A percentile compares a stretch with the other conserved stretches of the same genome.
These are phyloP conservation scores for Capsicum pubescens DNA, from an alignment of 257 asterid genomes.

Conservation along the genomic window DNA sequence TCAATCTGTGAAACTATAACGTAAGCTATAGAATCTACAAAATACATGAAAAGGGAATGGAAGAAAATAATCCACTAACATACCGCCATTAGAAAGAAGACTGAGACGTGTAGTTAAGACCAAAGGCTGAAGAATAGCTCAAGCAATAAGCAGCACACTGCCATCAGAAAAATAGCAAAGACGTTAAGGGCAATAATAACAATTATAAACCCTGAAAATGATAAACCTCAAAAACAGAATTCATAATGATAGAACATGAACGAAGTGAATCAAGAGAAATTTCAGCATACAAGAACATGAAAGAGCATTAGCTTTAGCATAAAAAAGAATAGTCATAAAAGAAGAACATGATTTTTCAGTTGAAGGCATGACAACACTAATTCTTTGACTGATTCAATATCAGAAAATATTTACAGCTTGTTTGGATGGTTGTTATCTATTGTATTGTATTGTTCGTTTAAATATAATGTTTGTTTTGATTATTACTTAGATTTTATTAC, in stretches of 20 bases:
- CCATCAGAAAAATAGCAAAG: background rate
- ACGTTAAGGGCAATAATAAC: background rate
- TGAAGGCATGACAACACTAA: background rate
- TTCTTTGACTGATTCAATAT: background rate
- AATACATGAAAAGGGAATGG: background rate
- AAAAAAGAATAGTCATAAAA: background rate
- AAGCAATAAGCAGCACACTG: background rate
- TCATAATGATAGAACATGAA: background rate
- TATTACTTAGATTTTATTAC: too few species aligned
- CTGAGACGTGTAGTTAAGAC: background rate
- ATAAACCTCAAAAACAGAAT: background rate
- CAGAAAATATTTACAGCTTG: background rate
- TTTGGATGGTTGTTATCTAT: too few species aligned
- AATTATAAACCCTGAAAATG: background rate
- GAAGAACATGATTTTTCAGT: background rate
- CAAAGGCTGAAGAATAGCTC: background rate
- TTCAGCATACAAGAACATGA: background rate
- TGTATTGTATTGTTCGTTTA: too few species aligned
- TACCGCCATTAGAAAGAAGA: conserved; percentile 27
- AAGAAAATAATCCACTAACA: background rate
- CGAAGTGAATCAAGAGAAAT: background rate
- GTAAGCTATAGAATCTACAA: background rate
- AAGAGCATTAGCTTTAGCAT: background rate
- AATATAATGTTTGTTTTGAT: too few species aligned
- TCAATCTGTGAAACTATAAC: conserved; percentile 45